These are phyloP conservation scores for Aspergillus ustus DNA, from an alignment of 2,329 filamentous ascomycete genomes.

Conservation along the genomic window DNA sequence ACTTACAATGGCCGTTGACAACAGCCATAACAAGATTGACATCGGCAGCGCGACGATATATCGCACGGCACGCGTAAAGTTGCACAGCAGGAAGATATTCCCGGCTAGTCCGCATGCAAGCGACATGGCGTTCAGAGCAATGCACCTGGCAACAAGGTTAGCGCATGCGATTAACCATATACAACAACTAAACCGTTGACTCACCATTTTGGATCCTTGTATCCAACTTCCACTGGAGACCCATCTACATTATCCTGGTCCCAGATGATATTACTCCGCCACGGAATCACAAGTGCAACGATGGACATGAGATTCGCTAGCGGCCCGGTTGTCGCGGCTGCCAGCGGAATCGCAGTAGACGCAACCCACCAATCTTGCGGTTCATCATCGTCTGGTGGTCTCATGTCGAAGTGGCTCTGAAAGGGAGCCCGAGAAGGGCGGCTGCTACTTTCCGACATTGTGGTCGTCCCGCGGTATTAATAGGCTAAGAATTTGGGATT, in stretches of 20 bases:
- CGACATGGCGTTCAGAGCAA: constrained; percentile 76
- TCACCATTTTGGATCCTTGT: constrained; percentile 73
- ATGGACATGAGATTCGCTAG: constrained; percentile 88
- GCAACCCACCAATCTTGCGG: constrained; percentile 56
- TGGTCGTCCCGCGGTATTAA: not conserved
- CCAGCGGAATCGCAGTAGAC: constrained; percentile 67
- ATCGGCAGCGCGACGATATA: constrained; percentile 82
- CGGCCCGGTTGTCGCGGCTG: constrained; percentile 82
- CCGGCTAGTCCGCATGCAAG: constrained; percentile 75
- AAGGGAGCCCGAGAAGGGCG: not conserved
- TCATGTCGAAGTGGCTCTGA: constrained; percentile 34
- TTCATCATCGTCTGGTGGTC: constrained; percentile 49
- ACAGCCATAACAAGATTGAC: constrained; percentile 79
- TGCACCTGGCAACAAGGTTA: constrained; percentile 59
- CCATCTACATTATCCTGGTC: constrained; percentile 54
- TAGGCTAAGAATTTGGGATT: not conserved
- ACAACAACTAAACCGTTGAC: constrained; percentile 11
- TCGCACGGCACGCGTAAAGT: constrained; percentile 79
- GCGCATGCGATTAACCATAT: not conserved
- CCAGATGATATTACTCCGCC: constrained; percentile 63
- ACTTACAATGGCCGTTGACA: constrained; percentile 63
- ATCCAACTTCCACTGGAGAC: constrained; percentile 55
- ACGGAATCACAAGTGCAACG: constrained; percentile 79
- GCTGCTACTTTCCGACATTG: not conserved
- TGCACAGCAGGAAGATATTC: constrained; percentile 81